phyloP scores from a whole-genome alignment of 2,329 filamentous ascomycete species.

The Nemania sp. region DNA sequence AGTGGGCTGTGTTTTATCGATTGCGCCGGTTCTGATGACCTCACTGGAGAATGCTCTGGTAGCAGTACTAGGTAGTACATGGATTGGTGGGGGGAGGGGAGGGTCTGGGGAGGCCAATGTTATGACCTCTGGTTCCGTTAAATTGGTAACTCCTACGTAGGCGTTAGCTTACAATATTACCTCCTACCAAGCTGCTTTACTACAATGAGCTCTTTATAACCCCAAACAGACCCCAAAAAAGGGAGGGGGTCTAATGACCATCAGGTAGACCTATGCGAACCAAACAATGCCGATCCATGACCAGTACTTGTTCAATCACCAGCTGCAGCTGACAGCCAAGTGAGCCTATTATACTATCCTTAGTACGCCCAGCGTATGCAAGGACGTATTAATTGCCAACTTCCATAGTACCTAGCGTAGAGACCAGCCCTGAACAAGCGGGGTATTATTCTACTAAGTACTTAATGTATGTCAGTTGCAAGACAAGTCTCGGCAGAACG shows the following conservation, averaged over 20 bases:
- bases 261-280: not conserved
- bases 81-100: not conserved
- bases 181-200: not conserved
- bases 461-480: too few species aligned
- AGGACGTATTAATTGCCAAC: not conserved
- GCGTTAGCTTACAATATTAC: not conserved
- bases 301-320: not conserved
- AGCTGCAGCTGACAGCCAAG: not conserved
- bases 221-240: not conserved
- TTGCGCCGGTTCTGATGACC: constrained; percentile 40
- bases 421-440: not conserved
- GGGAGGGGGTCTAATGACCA: not conserved
- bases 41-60: constrained; percentile 37
- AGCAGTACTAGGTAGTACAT: too few species aligned
- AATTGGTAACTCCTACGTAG: constrained; percentile 15
- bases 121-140: constrained; percentile 10
- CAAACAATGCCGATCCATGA: not conserved
- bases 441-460: not conserved
- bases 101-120: too few species aligned
- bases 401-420: too few species aligned
- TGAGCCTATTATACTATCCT: not conserved
- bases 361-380: not conserved
- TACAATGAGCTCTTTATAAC: too few species aligned
- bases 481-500: too few species aligned
- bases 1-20: constrained; percentile 40